A percentile compares a stretch with the other conserved stretches of the same genome.
Conservation (phyloP, 768 basidiomycete genomes). For the Xanthoconium purpureum region DNA sequence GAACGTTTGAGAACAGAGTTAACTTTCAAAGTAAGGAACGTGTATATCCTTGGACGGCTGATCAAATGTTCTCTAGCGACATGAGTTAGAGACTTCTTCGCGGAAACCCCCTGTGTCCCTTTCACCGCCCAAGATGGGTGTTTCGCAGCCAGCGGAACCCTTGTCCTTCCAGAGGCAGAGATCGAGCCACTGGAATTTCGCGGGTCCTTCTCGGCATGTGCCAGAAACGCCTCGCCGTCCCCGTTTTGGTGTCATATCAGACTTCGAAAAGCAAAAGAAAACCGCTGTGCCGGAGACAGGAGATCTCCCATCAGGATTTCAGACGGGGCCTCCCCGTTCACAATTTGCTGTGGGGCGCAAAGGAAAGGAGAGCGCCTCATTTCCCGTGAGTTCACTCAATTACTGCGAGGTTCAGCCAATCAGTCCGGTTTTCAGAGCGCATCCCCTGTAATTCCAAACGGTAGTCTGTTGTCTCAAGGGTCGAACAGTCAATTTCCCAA, state of each 20-base stretch:
- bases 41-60: constrained; percentile 9
- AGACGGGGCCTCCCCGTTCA: constrained; percentile 15
- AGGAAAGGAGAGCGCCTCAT: constrained; percentile 14
- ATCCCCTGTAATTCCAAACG: constrained; percentile 21
- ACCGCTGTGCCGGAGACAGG: constrained; percentile 8
- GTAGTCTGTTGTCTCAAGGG: constrained; percentile 20
- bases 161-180: constrained; percentile 40
- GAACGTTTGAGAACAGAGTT: constrained; percentile 69
- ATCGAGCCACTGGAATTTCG: constrained; percentile 29
- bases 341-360: constrained; percentile 14
- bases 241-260: constrained; percentile 31
- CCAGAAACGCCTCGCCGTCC: constrained; percentile 40
- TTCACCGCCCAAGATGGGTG: constrained; percentile 42
- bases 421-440: not conserved
- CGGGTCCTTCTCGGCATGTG: constrained; percentile 26
- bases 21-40: constrained; percentile 56
- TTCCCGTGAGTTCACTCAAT: constrained; percentile 3
- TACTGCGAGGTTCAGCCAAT: not conserved
- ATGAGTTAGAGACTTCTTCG: constrained; percentile 57
- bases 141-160: constrained; percentile 39
- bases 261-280: constrained; percentile 23
- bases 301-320: constrained; percentile 29
- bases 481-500: constrained; percentile 6
- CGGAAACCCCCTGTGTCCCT: constrained; percentile 48
- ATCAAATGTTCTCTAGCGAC: constrained; percentile 47